phyloP scores from a whole-genome alignment of 352 stramenopile genomes.

The Globisporangium echinulatum region DNA sequence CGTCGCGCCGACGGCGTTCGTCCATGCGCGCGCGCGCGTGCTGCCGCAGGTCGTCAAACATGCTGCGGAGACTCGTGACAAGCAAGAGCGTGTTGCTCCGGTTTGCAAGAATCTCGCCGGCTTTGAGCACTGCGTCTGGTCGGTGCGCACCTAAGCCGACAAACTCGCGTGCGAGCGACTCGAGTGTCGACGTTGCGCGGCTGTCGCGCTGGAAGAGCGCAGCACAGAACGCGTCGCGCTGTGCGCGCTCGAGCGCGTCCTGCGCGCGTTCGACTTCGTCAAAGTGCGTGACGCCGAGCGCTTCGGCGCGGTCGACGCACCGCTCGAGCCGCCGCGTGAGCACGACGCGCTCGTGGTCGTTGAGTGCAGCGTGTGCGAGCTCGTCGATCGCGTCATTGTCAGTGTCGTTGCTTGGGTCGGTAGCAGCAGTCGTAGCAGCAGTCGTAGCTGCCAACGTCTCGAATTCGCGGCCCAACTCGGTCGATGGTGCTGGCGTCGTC shows the following conservation, averaged over 20 bases:
- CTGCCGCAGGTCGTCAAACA: slow-evolving; percentile 61
- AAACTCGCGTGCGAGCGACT: slow-evolving; percentile 54
- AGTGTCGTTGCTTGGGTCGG: slow-evolving; percentile 1
- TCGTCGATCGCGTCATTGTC: background rate
- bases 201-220: slow-evolving; percentile 37
- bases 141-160: slow-evolving; percentile 55
- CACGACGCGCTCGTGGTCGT: slow-evolving; percentile 12
- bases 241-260: slow-evolving; percentile 56
- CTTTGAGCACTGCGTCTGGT: slow-evolving; percentile 64
- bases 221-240: slow-evolving; percentile 56
- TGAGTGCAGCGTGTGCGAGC: background rate
- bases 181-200: slow-evolving; percentile 58
- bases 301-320: slow-evolving; percentile 57
- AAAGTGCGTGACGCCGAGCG: slow-evolving; percentile 63
- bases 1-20: slow-evolving; percentile 52
- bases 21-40: slow-evolving; percentile 21
- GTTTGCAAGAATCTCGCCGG: slow-evolving; percentile 70
- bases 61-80: slow-evolving; percentile 46
- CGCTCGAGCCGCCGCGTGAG: slow-evolving; percentile 50
- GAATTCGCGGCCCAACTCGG: no score
- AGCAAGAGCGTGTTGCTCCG: slow-evolving; percentile 80
- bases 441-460: no score
- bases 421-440: background rate
- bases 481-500: slow-evolving; percentile 13
- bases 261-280: slow-evolving; percentile 69